These are phyloP conservation scores for Plasmopara halstedii DNA, from an alignment of 352 stramenopile species.

Conservation along the genomic window DNA sequence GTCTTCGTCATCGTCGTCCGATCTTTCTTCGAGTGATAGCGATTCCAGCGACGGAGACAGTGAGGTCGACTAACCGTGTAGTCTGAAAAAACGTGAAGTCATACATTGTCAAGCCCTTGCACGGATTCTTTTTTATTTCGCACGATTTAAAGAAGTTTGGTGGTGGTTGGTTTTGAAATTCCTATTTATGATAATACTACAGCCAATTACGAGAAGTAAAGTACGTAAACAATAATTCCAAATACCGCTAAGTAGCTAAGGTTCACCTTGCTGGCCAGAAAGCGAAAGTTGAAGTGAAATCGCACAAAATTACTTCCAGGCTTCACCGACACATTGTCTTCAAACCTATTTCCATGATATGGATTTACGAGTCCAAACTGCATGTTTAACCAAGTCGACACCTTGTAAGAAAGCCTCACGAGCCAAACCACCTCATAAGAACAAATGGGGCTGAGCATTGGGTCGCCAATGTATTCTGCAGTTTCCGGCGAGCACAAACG, in stretches of 20 bases:
- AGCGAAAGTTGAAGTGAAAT: conserved; percentile 85
- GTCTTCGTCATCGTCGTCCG: conserved; percentile 77
- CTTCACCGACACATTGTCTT: conserved; percentile 70
- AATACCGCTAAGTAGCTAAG: conserved; percentile 53
- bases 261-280: conserved; percentile 83
- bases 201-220: conserved; percentile 53
- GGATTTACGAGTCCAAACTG: conserved; percentile 58
- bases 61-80: conserved; percentile 20
- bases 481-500: conserved; percentile 68
- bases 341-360: conserved; percentile 59
- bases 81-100: background rate
- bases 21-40: conserved; percentile 71
- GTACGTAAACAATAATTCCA: conserved; percentile 53
- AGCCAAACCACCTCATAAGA: conserved; percentile 70
- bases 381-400: conserved; percentile 73
- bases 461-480: conserved; percentile 66
- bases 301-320: conserved; percentile 24
- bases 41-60: conserved; percentile 54
- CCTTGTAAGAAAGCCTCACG: conserved; percentile 69
- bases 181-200: background rate
- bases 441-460: conserved; percentile 80
- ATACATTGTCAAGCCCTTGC: background rate
- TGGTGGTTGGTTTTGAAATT: too few species aligned
- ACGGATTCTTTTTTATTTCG: conserved; percentile 13
- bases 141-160: conserved; percentile 10